Base-by-base conservation (phyloP, 768 basidiomycete genomes). In the Xerocomus potaroensis region DNA sequence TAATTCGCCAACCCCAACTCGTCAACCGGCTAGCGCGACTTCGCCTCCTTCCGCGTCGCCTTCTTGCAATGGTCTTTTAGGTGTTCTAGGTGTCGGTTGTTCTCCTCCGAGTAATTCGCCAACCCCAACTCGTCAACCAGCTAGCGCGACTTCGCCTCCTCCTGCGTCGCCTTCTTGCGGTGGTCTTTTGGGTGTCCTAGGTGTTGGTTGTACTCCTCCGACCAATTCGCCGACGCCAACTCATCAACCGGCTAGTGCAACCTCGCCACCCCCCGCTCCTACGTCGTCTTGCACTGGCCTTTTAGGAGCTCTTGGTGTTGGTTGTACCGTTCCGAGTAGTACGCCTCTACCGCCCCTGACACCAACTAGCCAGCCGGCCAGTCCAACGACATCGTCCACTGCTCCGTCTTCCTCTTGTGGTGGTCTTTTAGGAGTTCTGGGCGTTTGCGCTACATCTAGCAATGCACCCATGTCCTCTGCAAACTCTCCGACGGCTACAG, bases 1-100 rank as follows among this genome's bases (percentile, higher is more conserved):
- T 18, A 31, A 21, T 9, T 44, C n/a, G n/a, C n/a, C n/a, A n/a
- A n/a, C n/a, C n/a, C n/a, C n/a, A n/a, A n/a, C n/a, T n/a, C n/a
- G n/a, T n/a, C n/a, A n/a, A n/a, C n/a, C n/a, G n/a, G n/a, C n/a
- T n/a, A n/a, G n/a, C n/a, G n/a, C n/a, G n/a, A 8, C 57, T 19
- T 49, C 63, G 10, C n/a, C 51, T 51, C 3, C 55, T 35, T 19
- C 49, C 47, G 0, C 48, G 15, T 8, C 57, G 8, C 34, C 47
- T 3, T n/a, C 43, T 19, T 62, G 61, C n/a, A 24, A 12, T 27
- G 62, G 53, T 1, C 31, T 61, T 2, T 41, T 63, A 23, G 62
- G 54, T 3, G 39, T 58, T 24, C 18, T 53, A 0, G 51, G 46
- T 1, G 27, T 51, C 15, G 55, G 53, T 15, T 56, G 54, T 23